Evolutionary conservation across 768 basidiomycete genomes (phyloP).

Genomic region (Auricularia auricula-judae): DNA sequence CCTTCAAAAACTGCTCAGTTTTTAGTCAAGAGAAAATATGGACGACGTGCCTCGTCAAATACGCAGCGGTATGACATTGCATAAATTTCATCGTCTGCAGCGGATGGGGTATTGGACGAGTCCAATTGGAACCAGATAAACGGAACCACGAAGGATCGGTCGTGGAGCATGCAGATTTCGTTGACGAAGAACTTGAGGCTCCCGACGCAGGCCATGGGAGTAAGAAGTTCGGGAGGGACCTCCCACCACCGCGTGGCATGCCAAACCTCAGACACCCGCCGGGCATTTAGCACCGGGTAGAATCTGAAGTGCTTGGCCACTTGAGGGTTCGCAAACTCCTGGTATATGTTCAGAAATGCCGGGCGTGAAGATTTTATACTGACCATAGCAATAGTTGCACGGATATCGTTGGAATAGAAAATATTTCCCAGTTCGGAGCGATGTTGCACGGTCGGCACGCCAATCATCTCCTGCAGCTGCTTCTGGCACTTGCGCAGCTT

Average conservation of each 20-base stretch:
- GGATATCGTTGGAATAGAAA: conserved; percentile 20
- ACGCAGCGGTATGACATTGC: no score
- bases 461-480: conserved; percentile 7
- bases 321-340: conserved; percentile 4
- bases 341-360: background rate
- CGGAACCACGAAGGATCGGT: conserved; percentile 4
- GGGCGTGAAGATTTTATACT: background rate
- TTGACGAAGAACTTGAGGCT: conserved; percentile 10
- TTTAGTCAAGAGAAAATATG: no score
- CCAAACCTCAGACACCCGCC: background rate
- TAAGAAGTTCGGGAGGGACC: conserved; percentile 2
- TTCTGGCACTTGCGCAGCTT: conserved; percentile 17
- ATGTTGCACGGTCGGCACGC: conserved; percentile 12
- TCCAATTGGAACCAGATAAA: background rate
- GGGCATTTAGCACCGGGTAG: background rate
- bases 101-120: no score
- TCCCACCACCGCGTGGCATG: background rate
- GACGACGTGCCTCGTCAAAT: no score
- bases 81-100: no score
- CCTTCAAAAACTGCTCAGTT: no score
- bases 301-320: background rate
- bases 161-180: conserved; percentile 7
- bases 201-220: conserved; percentile 8
- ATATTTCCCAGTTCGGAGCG: conserved; percentile 18
- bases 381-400: background rate